phyloP scores from a whole-genome alignment of 192 early-diverging fungal genomes.

The Umbelopsis isabellina region DNA sequence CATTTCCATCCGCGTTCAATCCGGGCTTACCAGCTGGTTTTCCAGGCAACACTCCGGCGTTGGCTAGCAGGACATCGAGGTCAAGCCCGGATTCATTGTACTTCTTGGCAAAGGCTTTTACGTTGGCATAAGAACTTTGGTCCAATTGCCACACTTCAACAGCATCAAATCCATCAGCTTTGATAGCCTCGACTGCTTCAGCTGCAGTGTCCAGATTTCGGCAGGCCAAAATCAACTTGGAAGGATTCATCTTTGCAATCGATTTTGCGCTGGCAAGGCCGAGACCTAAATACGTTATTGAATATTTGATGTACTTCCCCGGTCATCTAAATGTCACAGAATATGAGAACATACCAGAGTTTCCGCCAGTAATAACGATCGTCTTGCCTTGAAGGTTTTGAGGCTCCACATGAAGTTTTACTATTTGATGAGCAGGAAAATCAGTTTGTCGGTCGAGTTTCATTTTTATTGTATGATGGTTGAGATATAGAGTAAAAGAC shows the following conservation, averaged over 20 bases:
- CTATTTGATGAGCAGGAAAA: neutral
- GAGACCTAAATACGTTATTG: constrained; percentile 12
- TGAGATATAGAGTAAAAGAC: too few relatives aligned
- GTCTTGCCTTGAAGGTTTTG: constrained; percentile 35
- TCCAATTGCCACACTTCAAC: constrained; percentile 33
- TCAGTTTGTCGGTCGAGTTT: neutral
- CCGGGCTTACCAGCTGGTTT: neutral
- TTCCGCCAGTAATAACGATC: constrained; percentile 32
- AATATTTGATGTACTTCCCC: too few relatives aligned
- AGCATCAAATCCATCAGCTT: neutral
- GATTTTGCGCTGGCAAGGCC: constrained; percentile 27
- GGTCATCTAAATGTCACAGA: neutral
- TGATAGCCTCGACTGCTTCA: constrained; percentile 20
- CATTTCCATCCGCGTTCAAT: constrained; percentile 24
- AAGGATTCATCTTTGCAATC: constrained; percentile 25
- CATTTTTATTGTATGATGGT: neutral
- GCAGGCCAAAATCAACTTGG: constrained; percentile 34
- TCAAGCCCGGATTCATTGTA: constrained; percentile 33
- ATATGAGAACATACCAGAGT: constrained; percentile 25
- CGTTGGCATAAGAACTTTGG: constrained; percentile 29
- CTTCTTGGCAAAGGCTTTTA: constrained; percentile 37
- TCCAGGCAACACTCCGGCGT: constrained; percentile 44
- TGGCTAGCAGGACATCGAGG: constrained; percentile 52
- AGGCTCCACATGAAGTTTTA: neutral
- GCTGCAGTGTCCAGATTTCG: constrained; percentile 25